A percentile compares a stretch with the other conserved stretches of the same genome.
Conservation (phyloP, 306 rosid genomes). For the Pterocarpus santalinus region DNA sequence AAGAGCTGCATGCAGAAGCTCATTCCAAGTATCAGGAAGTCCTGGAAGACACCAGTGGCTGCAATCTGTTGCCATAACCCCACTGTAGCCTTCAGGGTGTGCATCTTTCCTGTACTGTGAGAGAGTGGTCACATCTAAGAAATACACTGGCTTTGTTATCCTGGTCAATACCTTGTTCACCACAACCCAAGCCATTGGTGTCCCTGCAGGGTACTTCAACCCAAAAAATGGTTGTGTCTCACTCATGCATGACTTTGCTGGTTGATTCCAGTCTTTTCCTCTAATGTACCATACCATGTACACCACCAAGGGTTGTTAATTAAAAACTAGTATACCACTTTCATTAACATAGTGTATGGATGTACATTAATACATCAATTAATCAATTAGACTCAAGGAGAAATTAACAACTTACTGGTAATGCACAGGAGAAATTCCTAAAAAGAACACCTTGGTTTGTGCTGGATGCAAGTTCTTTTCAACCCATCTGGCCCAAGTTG, state of each 20-base stretch:
- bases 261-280: slow-evolving; percentile 91
- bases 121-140: slow-evolving; percentile 77
- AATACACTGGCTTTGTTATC: slow-evolving; percentile 72
- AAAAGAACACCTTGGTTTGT: slow-evolving; percentile 85
- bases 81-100: slow-evolving; percentile 81
- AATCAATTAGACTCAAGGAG: not conserved
- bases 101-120: slow-evolving; percentile 91
- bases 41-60: slow-evolving; percentile 99
- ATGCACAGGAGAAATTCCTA: slow-evolving; percentile 94
- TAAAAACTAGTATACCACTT: too few relatives aligned
- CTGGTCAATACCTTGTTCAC: slow-evolving; percentile 80
- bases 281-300: slow-evolving; percentile 37
- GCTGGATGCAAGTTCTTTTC: slow-evolving; percentile 69
- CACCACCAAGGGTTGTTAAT: too few relatives aligned
- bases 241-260: slow-evolving; percentile 75
- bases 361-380: not conserved
- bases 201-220: slow-evolving; percentile 82
- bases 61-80: slow-evolving; percentile 67
- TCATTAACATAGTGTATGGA: too few relatives aligned
- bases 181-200: slow-evolving; percentile 81
- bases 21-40: slow-evolving; percentile 94
- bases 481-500: slow-evolving; percentile 92
- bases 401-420: slow-evolving; percentile 64
- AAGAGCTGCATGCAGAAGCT: slow-evolving; percentile 75
- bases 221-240: slow-evolving; percentile 76